Percentiles rank a stretch among this genome's conserved stretches.
These are phyloP conservation scores for Letharia lupina DNA, from an alignment of 495 filamentous ascomycete species.

Conservation along the genomic window DNA sequence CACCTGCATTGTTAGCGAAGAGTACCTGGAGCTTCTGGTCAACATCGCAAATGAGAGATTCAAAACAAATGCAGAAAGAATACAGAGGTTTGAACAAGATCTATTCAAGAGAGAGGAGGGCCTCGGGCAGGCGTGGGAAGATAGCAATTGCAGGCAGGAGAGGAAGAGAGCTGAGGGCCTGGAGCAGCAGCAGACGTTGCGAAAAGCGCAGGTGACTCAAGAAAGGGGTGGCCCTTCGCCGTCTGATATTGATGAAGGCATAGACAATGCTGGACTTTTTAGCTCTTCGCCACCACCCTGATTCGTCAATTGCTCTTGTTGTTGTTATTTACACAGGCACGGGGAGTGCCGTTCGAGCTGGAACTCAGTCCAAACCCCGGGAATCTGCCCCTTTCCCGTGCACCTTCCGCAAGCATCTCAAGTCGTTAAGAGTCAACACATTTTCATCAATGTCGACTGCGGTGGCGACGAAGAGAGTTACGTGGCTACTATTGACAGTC, in stretches of 20 bases:
- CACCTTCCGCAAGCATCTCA: no score
- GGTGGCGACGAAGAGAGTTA: no score
- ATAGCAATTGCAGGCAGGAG: constrained; percentile 46
- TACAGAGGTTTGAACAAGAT: constrained; percentile 48
- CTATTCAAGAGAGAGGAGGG: constrained; percentile 31
- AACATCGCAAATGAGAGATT: constrained; percentile 70
- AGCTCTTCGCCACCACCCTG: neutral
- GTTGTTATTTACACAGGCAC: neutral
- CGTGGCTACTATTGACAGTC: no score
- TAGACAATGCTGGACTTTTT: neutral
- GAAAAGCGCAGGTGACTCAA: neutral
- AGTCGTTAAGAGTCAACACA: no score
- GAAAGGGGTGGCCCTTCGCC: neutral
- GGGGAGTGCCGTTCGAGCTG: neutral
- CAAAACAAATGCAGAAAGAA: constrained; percentile 60
- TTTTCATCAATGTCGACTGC: no score
- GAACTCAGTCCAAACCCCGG: no score
- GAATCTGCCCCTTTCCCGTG: no score
- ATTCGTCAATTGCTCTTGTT: neutral
- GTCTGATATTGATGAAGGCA: neutral
- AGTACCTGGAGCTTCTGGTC: constrained; percentile 56
- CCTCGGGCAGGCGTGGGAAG: constrained; percentile 44
- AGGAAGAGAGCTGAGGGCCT: constrained; percentile 57
- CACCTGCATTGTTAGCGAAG: constrained; percentile 42
- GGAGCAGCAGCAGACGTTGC: constrained; percentile 29